Conservation (phyloP, 73 alveolate genomes). For the Tetrahymena malaccensis region DNA sequence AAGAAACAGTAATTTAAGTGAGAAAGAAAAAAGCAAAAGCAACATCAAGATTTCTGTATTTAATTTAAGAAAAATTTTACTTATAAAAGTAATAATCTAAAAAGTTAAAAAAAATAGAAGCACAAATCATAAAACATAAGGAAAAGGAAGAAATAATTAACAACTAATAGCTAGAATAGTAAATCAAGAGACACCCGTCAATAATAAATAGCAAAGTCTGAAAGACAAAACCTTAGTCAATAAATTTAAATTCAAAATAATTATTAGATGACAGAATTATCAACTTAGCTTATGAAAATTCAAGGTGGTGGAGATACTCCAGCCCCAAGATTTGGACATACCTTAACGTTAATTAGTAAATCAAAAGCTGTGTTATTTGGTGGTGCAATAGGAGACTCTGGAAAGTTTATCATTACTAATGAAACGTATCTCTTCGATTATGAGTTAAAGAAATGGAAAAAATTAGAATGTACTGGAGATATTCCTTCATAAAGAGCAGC, state of each 20-base stretch:
- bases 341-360: slow-evolving; percentile 71
- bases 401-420: not conserved
- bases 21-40: not conserved
- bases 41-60: not conserved
- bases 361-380: slow-evolving; percentile 82
- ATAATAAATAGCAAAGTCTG: not conserved
- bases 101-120: not conserved
- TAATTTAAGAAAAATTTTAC: not conserved
- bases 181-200: not conserved
- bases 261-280: not conserved
- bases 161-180: not conserved
- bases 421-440: slow-evolving; percentile 45
- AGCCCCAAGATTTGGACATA: slow-evolving; percentile 79
- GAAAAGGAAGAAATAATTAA: not conserved
- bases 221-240: not conserved
- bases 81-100: not conserved
- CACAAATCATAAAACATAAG: not conserved
- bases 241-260: not conserved
- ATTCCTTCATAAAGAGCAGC: slow-evolving; percentile 54
- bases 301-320: slow-evolving; percentile 48
- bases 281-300: not conserved
- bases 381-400: slow-evolving; percentile 41
- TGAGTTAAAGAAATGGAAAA: slow-evolving; percentile 47
- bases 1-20: not conserved
- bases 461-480: slow-evolving; percentile 42